These are phyloP conservation scores for Rutstroemia sp. DNA, from an alignment of 2,329 filamentous ascomycete genomes.

Conservation along the genomic window DNA sequence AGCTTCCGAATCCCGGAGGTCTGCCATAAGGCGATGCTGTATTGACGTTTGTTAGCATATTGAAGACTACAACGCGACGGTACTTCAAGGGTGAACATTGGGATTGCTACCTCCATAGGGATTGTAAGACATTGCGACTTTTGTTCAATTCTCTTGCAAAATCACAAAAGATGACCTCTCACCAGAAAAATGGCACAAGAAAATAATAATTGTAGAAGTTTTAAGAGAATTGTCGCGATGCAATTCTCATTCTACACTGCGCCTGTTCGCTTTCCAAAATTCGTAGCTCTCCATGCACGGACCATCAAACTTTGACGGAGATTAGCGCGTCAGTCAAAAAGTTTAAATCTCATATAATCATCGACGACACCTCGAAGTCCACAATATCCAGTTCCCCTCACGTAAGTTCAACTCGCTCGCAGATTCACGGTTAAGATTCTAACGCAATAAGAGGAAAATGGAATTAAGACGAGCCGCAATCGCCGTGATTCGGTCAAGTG, in stretches of 20 bases:
- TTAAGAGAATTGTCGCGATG: neutral
- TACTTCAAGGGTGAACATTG: neutral
- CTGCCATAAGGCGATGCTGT: conserved; percentile 52
- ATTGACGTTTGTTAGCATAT: neutral
- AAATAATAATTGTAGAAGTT: neutral
- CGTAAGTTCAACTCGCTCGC: conserved; percentile 17
- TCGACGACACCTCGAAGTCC: conserved; percentile 16
- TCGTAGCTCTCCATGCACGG: conserved; percentile 1
- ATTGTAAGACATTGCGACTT: conserved; percentile 29
- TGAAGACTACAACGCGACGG: neutral
- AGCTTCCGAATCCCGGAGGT: conserved; percentile 66
- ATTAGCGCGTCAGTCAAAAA: conserved; percentile 9
- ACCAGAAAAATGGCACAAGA: neutral
- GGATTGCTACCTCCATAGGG: conserved; percentile 27
- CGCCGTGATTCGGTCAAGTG: neutral
- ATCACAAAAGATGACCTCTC: too few relatives aligned
- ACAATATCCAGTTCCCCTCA: conserved; percentile 9
- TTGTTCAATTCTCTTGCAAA: too few relatives aligned
- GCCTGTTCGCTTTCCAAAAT: neutral
- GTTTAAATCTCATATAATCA: neutral
- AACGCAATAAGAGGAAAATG: conserved; percentile 23
- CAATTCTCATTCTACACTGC: neutral
- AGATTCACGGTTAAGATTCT: neutral
- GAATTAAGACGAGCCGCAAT: conserved; percentile 26
- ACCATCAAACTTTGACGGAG: neutral